Conservation (phyloP, 2,329 filamentous ascomycete genomes). For the Cercospora sp. region DNA sequence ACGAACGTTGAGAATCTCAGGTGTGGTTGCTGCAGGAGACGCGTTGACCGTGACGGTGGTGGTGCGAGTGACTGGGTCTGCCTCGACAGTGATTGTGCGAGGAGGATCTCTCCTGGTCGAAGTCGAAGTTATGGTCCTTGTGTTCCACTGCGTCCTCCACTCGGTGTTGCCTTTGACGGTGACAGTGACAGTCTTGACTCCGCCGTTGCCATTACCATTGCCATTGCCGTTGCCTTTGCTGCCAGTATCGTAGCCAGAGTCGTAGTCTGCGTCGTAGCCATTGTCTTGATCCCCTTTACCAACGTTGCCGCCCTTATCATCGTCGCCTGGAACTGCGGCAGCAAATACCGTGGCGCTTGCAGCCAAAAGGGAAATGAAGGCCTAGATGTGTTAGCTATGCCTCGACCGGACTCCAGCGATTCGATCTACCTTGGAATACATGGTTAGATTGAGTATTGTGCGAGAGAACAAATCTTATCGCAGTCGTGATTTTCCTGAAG, state of each 20-base stretch:
- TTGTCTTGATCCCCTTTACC: background rate
- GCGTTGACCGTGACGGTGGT: conserved; percentile 2
- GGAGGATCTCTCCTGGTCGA: background rate
- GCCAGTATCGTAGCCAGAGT: background rate
- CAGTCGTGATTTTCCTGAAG: background rate
- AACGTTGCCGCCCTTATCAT: background rate
- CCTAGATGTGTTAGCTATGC: conserved; percentile 8
- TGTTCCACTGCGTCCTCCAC: background rate
- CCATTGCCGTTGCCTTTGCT: background rate
- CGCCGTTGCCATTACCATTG: background rate
- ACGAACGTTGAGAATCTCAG: background rate
- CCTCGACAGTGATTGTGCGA: background rate
- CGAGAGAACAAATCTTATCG: background rate
- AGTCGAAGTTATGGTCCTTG: background rate
- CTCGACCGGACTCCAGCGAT: background rate
- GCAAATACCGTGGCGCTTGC: conserved; percentile 12
- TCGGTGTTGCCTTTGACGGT: background rate
- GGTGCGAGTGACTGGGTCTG: background rate
- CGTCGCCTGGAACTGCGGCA: conserved; percentile 5
- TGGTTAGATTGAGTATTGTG: background rate
- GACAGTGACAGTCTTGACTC: conserved; percentile 1
- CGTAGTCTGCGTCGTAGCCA: background rate
- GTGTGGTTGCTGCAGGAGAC: background rate
- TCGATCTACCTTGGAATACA: background rate
- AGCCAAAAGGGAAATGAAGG: conserved; percentile 12